Percentiles rank a stretch among this genome's conserved stretches.
Evolutionary conservation across 495 filamentous ascomycete species (phyloP).

Genomic region (Penicillium dipodomyicola): DNA sequence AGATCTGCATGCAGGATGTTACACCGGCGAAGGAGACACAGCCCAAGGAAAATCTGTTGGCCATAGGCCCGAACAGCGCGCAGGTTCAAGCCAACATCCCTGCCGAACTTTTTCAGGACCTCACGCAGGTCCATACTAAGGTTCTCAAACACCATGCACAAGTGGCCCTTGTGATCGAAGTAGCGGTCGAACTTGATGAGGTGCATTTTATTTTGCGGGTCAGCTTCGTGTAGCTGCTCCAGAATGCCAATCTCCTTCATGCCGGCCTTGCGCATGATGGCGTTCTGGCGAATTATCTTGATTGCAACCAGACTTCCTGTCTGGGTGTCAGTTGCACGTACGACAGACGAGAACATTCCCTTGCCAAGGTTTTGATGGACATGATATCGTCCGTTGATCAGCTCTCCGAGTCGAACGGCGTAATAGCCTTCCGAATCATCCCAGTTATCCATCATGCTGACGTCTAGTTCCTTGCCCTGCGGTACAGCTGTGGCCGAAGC

Average conservation of each 20-base stretch:
- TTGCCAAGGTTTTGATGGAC: conserved; percentile 84
- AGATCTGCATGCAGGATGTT: conserved; percentile 93
- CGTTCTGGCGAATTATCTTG: conserved; percentile 93
- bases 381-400: conserved; percentile 84
- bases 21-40: conserved; percentile 82
- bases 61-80: conserved; percentile 83
- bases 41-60: conserved; percentile 87
- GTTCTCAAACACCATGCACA: conserved; percentile 97
- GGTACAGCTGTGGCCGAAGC: conserved; percentile 50
- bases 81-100: conserved; percentile 85
- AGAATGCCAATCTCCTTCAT: conserved; percentile 92
- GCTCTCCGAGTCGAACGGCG: conserved; percentile 82
- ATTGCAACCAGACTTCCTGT: conserved; percentile 74
- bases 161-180: conserved; percentile 92
- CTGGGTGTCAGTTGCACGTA: conserved; percentile 77
- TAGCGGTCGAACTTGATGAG: conserved; percentile 79
- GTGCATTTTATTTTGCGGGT: conserved; percentile 90
- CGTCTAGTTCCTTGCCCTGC: conserved; percentile 63
- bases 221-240: conserved; percentile 73
- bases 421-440: conserved; percentile 95
- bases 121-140: conserved; percentile 89
- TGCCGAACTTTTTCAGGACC: conserved; percentile 95
- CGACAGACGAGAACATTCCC: conserved; percentile 96
- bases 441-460: conserved; percentile 88
- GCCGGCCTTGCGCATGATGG: conserved; percentile 90